Conservation (phyloP, 2,329 filamentous ascomycete species). For the Calonectria pauciramosa region DNA sequence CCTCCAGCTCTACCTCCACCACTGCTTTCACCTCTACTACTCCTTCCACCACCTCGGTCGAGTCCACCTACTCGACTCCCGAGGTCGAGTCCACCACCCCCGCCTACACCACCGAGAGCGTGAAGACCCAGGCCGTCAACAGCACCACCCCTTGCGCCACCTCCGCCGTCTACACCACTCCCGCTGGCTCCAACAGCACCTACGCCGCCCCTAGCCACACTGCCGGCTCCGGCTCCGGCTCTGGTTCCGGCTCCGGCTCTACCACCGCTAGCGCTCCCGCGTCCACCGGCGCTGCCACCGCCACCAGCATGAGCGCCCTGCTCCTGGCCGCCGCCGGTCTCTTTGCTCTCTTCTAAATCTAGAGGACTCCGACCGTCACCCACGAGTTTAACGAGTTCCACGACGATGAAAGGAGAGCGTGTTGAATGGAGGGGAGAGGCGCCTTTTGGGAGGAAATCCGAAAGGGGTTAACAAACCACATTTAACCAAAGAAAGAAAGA, state of each 20-base stretch:
- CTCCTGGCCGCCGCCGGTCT: constrained; percentile 53
- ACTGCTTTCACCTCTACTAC: constrained; percentile 37
- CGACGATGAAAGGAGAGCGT: constrained; percentile 41
- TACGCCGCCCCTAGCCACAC: constrained; percentile 45
- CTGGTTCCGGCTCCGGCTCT: constrained; percentile 20
- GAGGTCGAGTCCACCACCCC: constrained; percentile 44
- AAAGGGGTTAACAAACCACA: background rate
- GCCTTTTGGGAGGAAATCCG: constrained; percentile 22
- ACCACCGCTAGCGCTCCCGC: constrained; percentile 35
- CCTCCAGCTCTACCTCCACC: constrained; percentile 45
- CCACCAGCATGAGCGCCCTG: constrained; percentile 52
- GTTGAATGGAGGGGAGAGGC: constrained; percentile 25
- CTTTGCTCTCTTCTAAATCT: constrained; percentile 52
- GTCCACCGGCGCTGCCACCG: constrained; percentile 47
- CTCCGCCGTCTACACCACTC: constrained; percentile 44
- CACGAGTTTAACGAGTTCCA: constrained; percentile 53
- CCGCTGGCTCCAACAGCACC: constrained; percentile 51
- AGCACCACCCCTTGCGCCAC: constrained; percentile 30
- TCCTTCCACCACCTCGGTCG: constrained; percentile 35
- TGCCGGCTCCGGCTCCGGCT: constrained; percentile 8
- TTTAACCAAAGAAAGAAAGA: background rate
- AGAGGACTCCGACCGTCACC: constrained; percentile 41
- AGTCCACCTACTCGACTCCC: constrained; percentile 36
- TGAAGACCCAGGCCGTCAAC: constrained; percentile 37
- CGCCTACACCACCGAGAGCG: constrained; percentile 34